Percentiles rank a stretch among this genome's conserved stretches.
These are phyloP conservation scores for Plasmodium coatneyi DNA, from an alignment of 169 alveolate species.

Conservation along the genomic window DNA sequence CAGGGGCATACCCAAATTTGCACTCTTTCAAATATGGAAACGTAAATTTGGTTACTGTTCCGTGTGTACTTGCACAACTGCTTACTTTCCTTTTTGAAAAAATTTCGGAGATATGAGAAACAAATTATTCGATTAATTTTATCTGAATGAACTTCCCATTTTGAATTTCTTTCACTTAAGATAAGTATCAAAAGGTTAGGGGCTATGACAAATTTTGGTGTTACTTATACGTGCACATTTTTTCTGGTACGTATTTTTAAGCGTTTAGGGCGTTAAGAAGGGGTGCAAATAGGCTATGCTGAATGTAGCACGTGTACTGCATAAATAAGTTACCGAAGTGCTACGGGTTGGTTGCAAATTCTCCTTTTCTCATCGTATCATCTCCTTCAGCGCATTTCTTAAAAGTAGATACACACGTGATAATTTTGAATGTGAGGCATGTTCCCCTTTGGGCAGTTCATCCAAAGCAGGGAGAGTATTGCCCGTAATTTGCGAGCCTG, in stretches of 20 bases:
- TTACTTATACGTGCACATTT: not conserved
- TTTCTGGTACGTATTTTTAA: not conserved
- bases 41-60: not conserved
- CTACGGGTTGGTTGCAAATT: not conserved
- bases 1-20: not conserved
- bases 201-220: not conserved
- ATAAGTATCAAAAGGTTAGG: not conserved
- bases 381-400: not conserved
- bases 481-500: not conserved
- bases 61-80: not conserved
- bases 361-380: not conserved
- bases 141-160: not conserved
- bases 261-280: not conserved
- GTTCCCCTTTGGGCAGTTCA: not conserved
- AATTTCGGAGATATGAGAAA: not conserved
- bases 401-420: not conserved
- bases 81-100: not conserved
- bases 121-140: not conserved
- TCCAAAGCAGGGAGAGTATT: not conserved
- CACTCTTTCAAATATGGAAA: not conserved
- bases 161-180: not conserved
- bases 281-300: not conserved
- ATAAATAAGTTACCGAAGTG: not conserved
- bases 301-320: not conserved
- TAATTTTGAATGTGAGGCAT: not conserved